These are phyloP conservation scores for Chlamydomonas applanata DNA, from an alignment of 139 green algal species.

Conservation along the genomic window DNA sequence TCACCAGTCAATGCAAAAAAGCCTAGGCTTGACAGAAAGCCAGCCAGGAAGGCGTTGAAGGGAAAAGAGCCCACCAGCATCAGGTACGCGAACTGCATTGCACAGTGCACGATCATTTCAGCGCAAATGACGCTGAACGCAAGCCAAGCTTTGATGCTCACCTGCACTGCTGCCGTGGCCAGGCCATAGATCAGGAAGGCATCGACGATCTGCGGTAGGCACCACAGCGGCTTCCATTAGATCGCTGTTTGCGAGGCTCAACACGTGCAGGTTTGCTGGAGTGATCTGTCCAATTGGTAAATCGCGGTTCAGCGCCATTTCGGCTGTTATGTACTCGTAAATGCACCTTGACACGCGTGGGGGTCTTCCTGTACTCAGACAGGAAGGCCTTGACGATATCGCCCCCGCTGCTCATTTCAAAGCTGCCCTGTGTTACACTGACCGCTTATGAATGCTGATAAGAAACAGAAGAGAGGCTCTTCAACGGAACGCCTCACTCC, in stretches of 20 bases:
- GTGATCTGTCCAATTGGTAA: too few relatives aligned
- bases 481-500: too few relatives aligned
- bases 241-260: too few relatives aligned
- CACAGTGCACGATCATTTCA: too few relatives aligned
- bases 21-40: slow-evolving; percentile 71
- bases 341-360: slow-evolving; percentile 66
- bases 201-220: slow-evolving; percentile 53
- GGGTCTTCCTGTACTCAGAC: slow-evolving; percentile 72
- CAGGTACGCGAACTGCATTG: slow-evolving; percentile 73
- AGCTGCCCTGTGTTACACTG: too few relatives aligned
- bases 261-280: too few relatives aligned
- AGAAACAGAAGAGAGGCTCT: too few relatives aligned
- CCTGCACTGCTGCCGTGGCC: slow-evolving; percentile 52
- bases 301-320: too few relatives aligned
- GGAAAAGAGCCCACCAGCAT: slow-evolving; percentile 78
- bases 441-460: too few relatives aligned
- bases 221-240: too few relatives aligned
- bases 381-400: slow-evolving; percentile 43
- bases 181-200: slow-evolving; percentile 63
- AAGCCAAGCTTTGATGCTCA: slow-evolving; percentile 18
- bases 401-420: neutral
- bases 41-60: slow-evolving; percentile 85
- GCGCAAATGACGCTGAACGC: neutral
- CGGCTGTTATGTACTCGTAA: too few relatives aligned
- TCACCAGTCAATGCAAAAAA: slow-evolving; percentile 77